Percentiles rank a stretch among this genome's conserved stretches.
Conservation (phyloP, 2,329 filamentous ascomycete species). For the Incumbomyces lentus region DNA sequence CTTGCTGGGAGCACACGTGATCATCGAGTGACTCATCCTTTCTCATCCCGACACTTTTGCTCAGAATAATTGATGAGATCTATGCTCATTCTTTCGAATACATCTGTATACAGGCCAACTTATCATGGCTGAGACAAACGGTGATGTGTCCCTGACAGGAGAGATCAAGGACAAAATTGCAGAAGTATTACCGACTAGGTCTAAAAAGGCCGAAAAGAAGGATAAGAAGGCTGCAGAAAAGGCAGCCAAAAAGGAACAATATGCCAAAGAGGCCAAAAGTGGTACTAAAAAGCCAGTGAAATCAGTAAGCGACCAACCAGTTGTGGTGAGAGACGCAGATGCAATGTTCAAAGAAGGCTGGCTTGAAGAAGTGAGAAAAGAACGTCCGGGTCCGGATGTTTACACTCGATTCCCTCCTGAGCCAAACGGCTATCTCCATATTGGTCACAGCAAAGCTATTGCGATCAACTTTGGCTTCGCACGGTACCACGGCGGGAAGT, state of each 20-base stretch:
- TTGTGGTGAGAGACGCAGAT: constrained; percentile 37
- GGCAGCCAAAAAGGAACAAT: constrained; percentile 18
- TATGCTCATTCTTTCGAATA: background rate
- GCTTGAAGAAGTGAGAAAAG: constrained; percentile 60
- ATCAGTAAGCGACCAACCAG: constrained; percentile 23
- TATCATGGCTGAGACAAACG: constrained; percentile 15
- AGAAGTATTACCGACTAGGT: constrained; percentile 22
- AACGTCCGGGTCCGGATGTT: constrained; percentile 48
- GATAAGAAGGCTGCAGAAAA: constrained; percentile 24
- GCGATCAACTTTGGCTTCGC: constrained; percentile 95
- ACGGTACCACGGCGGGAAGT: constrained; percentile 66
- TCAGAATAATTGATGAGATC: no score
- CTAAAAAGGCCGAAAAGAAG: constrained; percentile 33
- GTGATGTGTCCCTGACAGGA: constrained; percentile 14
- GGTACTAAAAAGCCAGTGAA: constrained; percentile 19
- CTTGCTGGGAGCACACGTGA: background rate
- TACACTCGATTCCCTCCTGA: constrained; percentile 70
- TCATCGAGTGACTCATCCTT: background rate
- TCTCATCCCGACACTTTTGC: background rate
- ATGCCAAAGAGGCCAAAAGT: constrained; percentile 24
- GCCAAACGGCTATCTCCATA: constrained; percentile 87
- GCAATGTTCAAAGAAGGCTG: constrained; percentile 75
- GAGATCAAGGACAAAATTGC: constrained; percentile 30
- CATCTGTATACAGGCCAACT: background rate
- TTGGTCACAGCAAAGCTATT: constrained; percentile 92